phyloP scores from a whole-genome alignment of 1,284 basidiomycete genomes.

The Neonothopanus nambi region DNA sequence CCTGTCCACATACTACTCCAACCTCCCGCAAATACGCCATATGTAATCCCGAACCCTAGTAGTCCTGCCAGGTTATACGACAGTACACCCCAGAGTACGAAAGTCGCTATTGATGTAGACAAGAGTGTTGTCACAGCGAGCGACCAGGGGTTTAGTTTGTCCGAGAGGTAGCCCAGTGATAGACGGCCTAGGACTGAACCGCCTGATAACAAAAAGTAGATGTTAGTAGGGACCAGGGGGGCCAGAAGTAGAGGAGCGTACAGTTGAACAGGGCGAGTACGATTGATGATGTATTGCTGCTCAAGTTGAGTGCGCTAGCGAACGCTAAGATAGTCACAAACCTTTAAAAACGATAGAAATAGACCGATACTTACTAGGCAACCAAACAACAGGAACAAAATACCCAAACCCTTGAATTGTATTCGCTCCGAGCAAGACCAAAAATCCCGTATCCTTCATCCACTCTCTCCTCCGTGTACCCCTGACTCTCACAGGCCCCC shows the following conservation, averaged over 20 bases:
- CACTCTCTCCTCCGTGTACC: slow-evolving; percentile 17
- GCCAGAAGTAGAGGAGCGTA: slow-evolving; percentile 16
- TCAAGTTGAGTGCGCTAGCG: slow-evolving; percentile 30
- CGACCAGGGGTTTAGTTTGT: slow-evolving; percentile 36
- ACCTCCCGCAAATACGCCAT: slow-evolving; percentile 37
- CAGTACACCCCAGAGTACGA: slow-evolving; percentile 41
- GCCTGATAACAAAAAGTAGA: slow-evolving; percentile 19
- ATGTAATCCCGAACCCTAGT: slow-evolving; percentile 33
- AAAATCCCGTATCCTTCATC: slow-evolving; percentile 27
- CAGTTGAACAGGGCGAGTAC: slow-evolving; percentile 31
- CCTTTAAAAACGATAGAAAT: no score
- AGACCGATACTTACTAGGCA: slow-evolving; percentile 30
- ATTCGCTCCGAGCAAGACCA: slow-evolving; percentile 33
- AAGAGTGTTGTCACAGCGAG: slow-evolving; percentile 31
- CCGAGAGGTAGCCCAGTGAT: slow-evolving; percentile 35
- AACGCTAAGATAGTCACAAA: no score
- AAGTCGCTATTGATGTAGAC: slow-evolving; percentile 31
- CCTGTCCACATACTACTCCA: slow-evolving; percentile 38
- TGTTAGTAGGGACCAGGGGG: slow-evolving; percentile 6
- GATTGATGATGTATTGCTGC: slow-evolving; percentile 26
- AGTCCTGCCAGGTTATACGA: slow-evolving; percentile 34
- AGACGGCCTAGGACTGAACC: slow-evolving; percentile 34
- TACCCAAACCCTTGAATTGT: slow-evolving; percentile 35
- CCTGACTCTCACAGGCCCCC: slow-evolving; percentile 22
- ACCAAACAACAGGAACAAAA: slow-evolving; percentile 36